Evolutionary conservation across 1,284 basidiomycete genomes (phyloP).

Genomic region (Trametes hirsuta): DNA sequence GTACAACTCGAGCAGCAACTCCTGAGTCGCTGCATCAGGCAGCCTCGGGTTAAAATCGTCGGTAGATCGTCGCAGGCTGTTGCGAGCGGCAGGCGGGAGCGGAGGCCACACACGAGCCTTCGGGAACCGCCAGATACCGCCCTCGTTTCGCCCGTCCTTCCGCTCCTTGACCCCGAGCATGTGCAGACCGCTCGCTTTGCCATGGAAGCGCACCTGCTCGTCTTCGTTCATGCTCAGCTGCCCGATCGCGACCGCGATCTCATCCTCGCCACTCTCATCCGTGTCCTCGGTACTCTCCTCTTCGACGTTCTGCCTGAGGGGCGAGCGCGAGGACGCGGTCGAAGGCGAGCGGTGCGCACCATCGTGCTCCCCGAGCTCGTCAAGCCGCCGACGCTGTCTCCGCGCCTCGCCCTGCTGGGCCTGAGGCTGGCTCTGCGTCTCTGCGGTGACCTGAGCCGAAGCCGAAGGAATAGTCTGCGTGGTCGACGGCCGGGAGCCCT

Average conservation of each 20-base stretch:
- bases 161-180: conserved; percentile 67
- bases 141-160: conserved; percentile 68
- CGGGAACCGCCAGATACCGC: conserved; percentile 85
- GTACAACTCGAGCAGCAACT: conserved; percentile 74
- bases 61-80: conserved; percentile 35
- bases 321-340: conserved; percentile 32
- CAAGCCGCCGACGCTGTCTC: conserved; percentile 32
- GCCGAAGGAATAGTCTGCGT: conserved; percentile 5
- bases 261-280: conserved; percentile 51
- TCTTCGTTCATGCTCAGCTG: conserved; percentile 87
- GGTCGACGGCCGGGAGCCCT: conserved; percentile 19
- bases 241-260: conserved; percentile 73
- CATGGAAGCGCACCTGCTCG: conserved; percentile 77
- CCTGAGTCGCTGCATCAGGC: conserved; percentile 61
- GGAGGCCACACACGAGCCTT: conserved; percentile 84
- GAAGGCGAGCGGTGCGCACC: conserved; percentile 29
- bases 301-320: conserved; percentile 22
- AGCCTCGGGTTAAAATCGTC: conserved; percentile 46
- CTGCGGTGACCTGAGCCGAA: conserved; percentile 7
- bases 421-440: conserved; percentile 2
- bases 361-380: conserved; percentile 20
- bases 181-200: conserved; percentile 80
- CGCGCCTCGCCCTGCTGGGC: conserved; percentile 18
- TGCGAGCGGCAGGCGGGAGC: conserved; percentile 42
- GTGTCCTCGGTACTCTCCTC: conserved; percentile 46